Percentiles rank a stretch among this genome's conserved stretches.
Evolutionary conservation across 371 early-diverging fungal genomes (phyloP).

Genomic region (Apophysomyces ossiformis): DNA sequence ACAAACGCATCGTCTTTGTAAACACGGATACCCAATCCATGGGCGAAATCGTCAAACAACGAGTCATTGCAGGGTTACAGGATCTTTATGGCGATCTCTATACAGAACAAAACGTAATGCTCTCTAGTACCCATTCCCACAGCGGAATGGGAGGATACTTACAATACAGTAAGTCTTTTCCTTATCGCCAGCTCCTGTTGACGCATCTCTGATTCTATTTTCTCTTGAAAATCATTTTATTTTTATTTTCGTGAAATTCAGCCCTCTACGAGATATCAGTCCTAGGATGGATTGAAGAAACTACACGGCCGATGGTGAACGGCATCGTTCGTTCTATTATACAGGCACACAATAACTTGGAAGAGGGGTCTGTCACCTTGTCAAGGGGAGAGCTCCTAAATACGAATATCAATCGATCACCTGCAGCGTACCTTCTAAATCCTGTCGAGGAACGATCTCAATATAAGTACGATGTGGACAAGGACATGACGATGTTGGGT

Average conservation of each 20-base stretch:
- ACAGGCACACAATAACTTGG: constrained; percentile 56
- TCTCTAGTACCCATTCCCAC: constrained; percentile 75
- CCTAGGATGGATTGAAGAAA: constrained; percentile 57
- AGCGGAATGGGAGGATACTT: constrained; percentile 57
- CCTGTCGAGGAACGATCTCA: constrained; percentile 55
- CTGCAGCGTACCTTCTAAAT: constrained; percentile 61
- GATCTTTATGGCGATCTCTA: constrained; percentile 29
- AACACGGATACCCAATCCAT: constrained; percentile 61
- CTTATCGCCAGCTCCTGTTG: neutral
- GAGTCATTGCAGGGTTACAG: constrained; percentile 39
- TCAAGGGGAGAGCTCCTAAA: constrained; percentile 48
- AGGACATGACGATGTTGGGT: constrained; percentile 52
- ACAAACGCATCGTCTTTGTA: constrained; percentile 57
- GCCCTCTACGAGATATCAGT: constrained; percentile 47
- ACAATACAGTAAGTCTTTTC: constrained; percentile 45
- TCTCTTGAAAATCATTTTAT: neutral
- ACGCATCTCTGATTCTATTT: neutral
- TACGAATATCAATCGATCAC: constrained; percentile 66
- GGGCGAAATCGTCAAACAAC: constrained; percentile 43
- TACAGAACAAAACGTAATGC: constrained; percentile 61
- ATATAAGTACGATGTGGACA: constrained; percentile 63
- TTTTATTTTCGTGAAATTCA: neutral
- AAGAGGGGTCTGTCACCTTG: constrained; percentile 38
- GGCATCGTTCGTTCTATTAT: constrained; percentile 62
- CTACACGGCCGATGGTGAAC: constrained; percentile 56